These are phyloP conservation scores for Nannizzia gypsea DNA, from an alignment of 2,329 filamentous ascomycete species.

Conservation along the genomic window DNA sequence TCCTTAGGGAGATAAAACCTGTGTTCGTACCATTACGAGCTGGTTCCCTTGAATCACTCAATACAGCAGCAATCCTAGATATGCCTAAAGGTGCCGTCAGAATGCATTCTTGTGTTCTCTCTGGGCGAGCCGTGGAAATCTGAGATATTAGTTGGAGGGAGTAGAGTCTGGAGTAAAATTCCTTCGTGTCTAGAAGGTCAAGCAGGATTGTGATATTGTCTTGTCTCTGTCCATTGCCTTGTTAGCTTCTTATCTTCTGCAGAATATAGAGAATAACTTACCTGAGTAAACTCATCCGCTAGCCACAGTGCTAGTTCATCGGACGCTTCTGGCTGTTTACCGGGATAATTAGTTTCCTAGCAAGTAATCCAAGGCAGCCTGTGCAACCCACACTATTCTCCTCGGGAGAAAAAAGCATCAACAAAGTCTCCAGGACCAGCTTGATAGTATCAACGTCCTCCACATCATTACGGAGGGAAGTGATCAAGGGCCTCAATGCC, in stretches of 20 bases:
- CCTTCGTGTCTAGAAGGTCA: slow-evolving; percentile 72
- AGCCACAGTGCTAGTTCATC: slow-evolving; percentile 94
- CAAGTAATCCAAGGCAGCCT: slow-evolving; percentile 1
- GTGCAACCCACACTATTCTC: slow-evolving; percentile 43
- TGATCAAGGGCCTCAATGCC: slow-evolving; percentile 78
- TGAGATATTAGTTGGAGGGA: slow-evolving; percentile 78
- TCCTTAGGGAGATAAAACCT: too few species aligned
- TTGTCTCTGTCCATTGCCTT: slow-evolving; percentile 54
- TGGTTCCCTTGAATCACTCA: slow-evolving; percentile 78
- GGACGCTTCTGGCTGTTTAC: slow-evolving; percentile 68
- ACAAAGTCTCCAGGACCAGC: slow-evolving; percentile 81
- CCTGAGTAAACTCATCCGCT: slow-evolving; percentile 93
- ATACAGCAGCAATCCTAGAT: slow-evolving; percentile 66
- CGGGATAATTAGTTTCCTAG: slow-evolving; percentile 17
- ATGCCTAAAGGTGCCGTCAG: slow-evolving; percentile 81
- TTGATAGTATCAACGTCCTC: slow-evolving; percentile 96
- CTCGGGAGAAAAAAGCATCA: slow-evolving; percentile 76
- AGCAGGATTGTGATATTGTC: slow-evolving; percentile 89
- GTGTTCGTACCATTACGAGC: slow-evolving; percentile 55
- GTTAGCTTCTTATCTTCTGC: not conserved
- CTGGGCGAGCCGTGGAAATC: slow-evolving; percentile 72
- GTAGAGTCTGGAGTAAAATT: slow-evolving; percentile 87
- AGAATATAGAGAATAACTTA: slow-evolving; percentile 26
- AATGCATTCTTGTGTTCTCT: slow-evolving; percentile 89
- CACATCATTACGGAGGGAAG: slow-evolving; percentile 70